Evolutionary conservation across 305 asterid genomes (phyloP).

Genomic region (Fraxinus albicans): DNA sequence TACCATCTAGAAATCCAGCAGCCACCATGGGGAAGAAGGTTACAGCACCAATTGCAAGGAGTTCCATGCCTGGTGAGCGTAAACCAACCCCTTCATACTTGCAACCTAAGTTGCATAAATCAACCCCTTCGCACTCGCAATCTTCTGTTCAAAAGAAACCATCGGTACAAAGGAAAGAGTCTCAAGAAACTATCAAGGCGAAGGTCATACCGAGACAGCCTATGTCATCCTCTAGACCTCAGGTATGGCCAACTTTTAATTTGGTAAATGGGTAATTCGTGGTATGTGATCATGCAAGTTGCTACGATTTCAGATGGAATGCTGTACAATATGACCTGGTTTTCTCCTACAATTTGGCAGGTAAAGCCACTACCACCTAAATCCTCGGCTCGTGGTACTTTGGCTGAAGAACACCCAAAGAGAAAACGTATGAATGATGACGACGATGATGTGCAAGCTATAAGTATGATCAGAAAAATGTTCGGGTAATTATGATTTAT

Average conservation of each 20-base stretch:
- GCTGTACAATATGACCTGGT: background rate
- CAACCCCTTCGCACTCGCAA: slow-evolving; percentile 31
- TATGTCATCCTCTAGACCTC: slow-evolving; percentile 48
- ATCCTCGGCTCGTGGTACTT: slow-evolving; percentile 36
- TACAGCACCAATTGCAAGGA: slow-evolving; percentile 37
- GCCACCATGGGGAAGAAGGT: slow-evolving; percentile 42
- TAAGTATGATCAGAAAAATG: slow-evolving; percentile 61
- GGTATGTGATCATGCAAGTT: background rate
- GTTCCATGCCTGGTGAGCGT: slow-evolving; percentile 26
- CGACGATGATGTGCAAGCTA: slow-evolving; percentile 44
- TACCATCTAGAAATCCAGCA: slow-evolving; percentile 43
- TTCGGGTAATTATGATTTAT: slow-evolving; percentile 42
- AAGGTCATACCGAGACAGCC: slow-evolving; percentile 40
- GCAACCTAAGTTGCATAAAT: slow-evolving; percentile 38
- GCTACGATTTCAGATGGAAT: background rate
- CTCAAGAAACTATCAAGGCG: slow-evolving; percentile 46
- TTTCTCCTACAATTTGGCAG: slow-evolving; percentile 39
- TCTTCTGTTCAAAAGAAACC: slow-evolving; percentile 47
- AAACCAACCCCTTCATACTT: slow-evolving; percentile 33
- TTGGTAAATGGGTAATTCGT: background rate
- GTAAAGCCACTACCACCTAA: slow-evolving; percentile 46
- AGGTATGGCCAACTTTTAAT: slow-evolving; percentile 32
- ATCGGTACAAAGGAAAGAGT: slow-evolving; percentile 35
- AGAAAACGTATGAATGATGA: slow-evolving; percentile 48
- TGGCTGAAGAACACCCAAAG: slow-evolving; percentile 43